Evolutionary conservation across 306 rosid genomes (phyloP), one percentile per base, ranked within the genome.

Genomic region (Canavalia gladiata): DNA sequence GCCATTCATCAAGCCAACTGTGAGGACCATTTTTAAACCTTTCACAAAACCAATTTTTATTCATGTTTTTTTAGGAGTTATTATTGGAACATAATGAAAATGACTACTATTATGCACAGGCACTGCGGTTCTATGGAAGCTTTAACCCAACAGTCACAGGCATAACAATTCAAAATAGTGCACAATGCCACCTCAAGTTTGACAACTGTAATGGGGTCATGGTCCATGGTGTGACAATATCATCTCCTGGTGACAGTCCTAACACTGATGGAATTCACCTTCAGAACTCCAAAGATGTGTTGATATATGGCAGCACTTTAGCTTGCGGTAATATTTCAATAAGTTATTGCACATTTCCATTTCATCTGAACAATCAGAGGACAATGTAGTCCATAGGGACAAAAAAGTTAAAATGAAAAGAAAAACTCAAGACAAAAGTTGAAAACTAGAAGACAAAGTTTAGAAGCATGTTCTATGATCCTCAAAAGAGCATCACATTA

Each of bases 201-300:
- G 99, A 95, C 84, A 90, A 83, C 86, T 95, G 99, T 76, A 78
- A 79, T 49, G 97, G 98, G 55, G 99, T 95, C 9, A 29, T 90
- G 82, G 98, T 95, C 58, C 99, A 89, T 81, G 88, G 87, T 79
- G 79, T 93, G 51, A 88, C 45, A 66, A 72, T 95, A 47, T 90
- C 96, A 3, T 95, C 99, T 34, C 99, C 99, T 1, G 97, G 91
- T 12, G 85, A 91, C 70, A 95, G 99, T 54, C 94, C 94, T 54
- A 93, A 95, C 85, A 95, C 99, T 0, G 99, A 95, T 70, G 99
- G 99, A 73, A 93, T 95, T 86, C 99, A 95, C 86, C 90, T 95
- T 12, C 99, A 95, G 87, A 89, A 93, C 86, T 93, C 99, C 86
- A 88, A 80, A 78, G 88, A 90, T 66, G 99, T 92, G 29, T 83